Conservation (phyloP, 129 eudicot species). For the Arctium minus region DNA sequence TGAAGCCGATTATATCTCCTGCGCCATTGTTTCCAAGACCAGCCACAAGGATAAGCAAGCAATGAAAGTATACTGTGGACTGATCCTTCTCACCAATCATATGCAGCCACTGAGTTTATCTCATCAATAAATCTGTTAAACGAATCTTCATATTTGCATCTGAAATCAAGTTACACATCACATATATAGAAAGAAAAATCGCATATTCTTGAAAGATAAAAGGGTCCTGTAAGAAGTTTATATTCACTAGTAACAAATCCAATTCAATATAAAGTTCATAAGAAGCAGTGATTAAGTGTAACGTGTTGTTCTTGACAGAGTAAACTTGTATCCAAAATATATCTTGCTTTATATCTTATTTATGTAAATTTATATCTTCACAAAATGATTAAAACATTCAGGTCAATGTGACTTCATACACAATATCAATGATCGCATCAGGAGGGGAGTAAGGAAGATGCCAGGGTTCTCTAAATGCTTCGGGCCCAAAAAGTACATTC, state of each 20-base stretch:
- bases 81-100: conserved; percentile 98
- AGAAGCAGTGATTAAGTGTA: too few species aligned
- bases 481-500: conserved; percentile 94
- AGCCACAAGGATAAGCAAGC: conserved; percentile 88
- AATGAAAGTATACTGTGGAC: conserved; percentile 80
- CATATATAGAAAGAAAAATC: not conserved
- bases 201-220: not conserved
- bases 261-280: too few species aligned
- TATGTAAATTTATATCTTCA: too few species aligned
- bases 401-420: too few species aligned
- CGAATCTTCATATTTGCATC: conserved; percentile 87
- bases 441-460: conserved; percentile 96
- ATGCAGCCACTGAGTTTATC: conserved; percentile 79
- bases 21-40: conserved; percentile 97
- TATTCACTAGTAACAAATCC: too few species aligned
- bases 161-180: conserved; percentile 11
- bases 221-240: too few species aligned
- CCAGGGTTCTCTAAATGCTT: conserved; percentile 95
- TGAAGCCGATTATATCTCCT: conserved; percentile 74
- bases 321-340: too few species aligned
- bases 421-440: conserved; percentile 66
- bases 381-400: too few species aligned
- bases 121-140: conserved; percentile 86
- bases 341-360: too few species aligned
- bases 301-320: too few species aligned